Conservation (phyloP, 2,329 filamentous ascomycete genomes). For the Xylaria sp. region DNA sequence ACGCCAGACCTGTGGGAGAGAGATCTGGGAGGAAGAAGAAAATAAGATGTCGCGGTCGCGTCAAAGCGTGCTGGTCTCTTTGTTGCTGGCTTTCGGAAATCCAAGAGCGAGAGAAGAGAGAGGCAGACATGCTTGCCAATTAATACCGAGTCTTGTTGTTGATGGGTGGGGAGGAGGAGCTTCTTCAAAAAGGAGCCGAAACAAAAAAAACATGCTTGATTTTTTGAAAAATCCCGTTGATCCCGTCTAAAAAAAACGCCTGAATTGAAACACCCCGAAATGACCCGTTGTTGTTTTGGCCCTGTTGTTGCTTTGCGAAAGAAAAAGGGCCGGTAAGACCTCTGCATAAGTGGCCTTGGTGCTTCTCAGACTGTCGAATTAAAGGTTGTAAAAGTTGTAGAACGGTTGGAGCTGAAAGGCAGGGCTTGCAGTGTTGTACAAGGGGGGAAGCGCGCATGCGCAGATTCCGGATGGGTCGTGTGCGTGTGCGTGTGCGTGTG, state of each 20-base stretch:
- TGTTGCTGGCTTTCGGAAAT: not conserved
- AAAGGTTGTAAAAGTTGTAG: slow-evolving; percentile 28
- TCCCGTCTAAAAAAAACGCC: slow-evolving; percentile 27
- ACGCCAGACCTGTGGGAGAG: not conserved
- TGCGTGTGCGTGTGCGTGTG: not conserved
- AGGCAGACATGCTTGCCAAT: not conserved
- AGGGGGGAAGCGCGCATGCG: slow-evolving; percentile 20
- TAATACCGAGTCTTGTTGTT: not conserved
- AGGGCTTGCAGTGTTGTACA: slow-evolving; percentile 32
- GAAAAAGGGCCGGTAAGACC: slow-evolving; percentile 19
- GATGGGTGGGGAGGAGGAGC: not conserved
- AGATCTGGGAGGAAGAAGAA: not conserved
- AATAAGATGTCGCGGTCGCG: not conserved
- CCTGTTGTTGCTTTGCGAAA: not conserved
- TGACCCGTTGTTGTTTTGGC: not conserved
- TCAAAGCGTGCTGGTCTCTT: not conserved
- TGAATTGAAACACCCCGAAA: slow-evolving; percentile 13
- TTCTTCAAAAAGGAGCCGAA: not conserved
- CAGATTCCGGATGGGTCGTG: slow-evolving; percentile 23
- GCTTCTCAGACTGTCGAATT: slow-evolving; percentile 27
- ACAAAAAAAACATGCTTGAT: slow-evolving; percentile 1
- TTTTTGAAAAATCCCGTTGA: not conserved
- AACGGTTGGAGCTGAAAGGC: slow-evolving; percentile 20
- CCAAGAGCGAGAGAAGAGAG: not conserved
- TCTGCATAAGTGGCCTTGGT: slow-evolving; percentile 8